A percentile compares a stretch with the other conserved stretches of the same genome.
Evolutionary conservation across 495 filamentous ascomycete genomes (phyloP).

Genomic region (Lophium mytilinum): DNA sequence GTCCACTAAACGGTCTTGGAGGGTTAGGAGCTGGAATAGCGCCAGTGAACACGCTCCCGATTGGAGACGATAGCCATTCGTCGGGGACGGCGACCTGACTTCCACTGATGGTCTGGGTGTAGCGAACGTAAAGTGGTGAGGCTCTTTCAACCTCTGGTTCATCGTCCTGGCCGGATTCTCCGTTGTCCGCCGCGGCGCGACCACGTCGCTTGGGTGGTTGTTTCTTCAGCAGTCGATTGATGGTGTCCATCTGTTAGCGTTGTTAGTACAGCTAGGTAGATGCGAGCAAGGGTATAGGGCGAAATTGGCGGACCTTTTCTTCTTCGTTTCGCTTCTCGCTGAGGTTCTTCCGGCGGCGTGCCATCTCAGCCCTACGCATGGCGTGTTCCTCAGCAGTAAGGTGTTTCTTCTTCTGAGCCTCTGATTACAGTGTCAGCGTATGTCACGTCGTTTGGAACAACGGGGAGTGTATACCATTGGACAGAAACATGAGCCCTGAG

Average conservation of each 20-base stretch:
- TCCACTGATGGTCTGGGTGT: conserved; percentile 65
- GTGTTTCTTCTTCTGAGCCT: conserved; percentile 87
- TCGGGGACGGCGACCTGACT: conserved; percentile 65
- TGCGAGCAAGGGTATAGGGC: not conserved
- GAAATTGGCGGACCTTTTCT: conserved; percentile 66
- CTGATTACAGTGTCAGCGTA: conserved; percentile 37
- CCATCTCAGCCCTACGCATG: conserved; percentile 95
- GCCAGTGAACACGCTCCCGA: conserved; percentile 53
- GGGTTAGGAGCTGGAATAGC: not conserved
- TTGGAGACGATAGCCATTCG: conserved; percentile 67
- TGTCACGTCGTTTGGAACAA: not conserved
- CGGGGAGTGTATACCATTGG: conserved; percentile 52
- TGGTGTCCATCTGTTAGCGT: conserved; percentile 77
- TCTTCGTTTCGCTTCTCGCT: conserved; percentile 97
- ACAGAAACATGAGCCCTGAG: conserved; percentile 72
- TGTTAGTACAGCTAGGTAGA: conserved; percentile 4
- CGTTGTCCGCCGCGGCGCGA: conserved; percentile 37
- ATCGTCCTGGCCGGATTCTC: conserved; percentile 47
- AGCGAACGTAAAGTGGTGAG: conserved; percentile 66
- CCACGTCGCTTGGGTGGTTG: conserved; percentile 81
- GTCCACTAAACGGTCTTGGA: conserved; percentile 9
- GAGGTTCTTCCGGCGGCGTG: conserved; percentile 86
- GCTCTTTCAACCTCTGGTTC: conserved; percentile 44
- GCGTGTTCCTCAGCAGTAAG: conserved; percentile 90
- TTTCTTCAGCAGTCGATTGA: conserved; percentile 93